phyloP scores from a whole-genome alignment of 345 rosid genomes.

The Melaleuca alternifolia region DNA sequence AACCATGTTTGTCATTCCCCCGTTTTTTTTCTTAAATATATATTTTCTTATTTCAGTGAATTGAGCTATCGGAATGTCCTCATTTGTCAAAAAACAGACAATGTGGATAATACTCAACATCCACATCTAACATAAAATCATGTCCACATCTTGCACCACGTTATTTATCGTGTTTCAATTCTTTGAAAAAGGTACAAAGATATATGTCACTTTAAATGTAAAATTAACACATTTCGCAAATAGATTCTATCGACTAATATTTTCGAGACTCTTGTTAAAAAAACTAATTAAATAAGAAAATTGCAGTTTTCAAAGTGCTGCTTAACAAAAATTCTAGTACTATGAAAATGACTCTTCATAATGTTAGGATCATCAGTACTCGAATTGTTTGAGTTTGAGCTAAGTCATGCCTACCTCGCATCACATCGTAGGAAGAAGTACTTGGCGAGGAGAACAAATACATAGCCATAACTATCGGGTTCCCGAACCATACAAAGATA shows the following conservation, averaged over 20 bases:
- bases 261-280: background rate
- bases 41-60: background rate
- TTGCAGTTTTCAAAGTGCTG: background rate
- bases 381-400: background rate
- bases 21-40: background rate
- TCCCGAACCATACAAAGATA: background rate
- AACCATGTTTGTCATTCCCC: background rate
- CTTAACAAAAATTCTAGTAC: background rate
- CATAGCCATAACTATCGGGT: constrained; percentile 13
- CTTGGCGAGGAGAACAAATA: constrained; percentile 7
- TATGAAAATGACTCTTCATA: background rate
- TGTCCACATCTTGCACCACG: background rate
- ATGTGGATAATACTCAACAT: background rate
- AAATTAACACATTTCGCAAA: background rate
- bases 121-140: background rate
- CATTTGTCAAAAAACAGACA: background rate
- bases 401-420: background rate
- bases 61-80: background rate
- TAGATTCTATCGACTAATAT: background rate
- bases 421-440: background rate
- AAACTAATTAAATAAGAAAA: background rate
- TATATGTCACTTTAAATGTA: background rate
- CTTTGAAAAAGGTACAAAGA: background rate
- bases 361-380: background rate
- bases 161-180: background rate